These are phyloP conservation scores for Euphorbia schlechtendalii DNA, from an alignment of 441 rosid species.

Conservation along the genomic window DNA sequence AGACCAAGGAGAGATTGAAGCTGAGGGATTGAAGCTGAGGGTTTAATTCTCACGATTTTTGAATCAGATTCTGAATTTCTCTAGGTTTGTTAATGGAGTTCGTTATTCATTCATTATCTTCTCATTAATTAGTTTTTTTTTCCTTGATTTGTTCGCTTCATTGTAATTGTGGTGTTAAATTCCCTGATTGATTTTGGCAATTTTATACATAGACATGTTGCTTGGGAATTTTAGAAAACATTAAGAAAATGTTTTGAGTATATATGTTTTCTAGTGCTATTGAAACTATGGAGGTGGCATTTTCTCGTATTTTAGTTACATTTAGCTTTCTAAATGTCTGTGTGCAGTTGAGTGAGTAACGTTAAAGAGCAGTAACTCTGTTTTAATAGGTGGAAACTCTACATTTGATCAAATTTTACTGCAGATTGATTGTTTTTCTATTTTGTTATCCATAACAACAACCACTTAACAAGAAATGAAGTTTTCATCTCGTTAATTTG, in stretches of 20 bases:
- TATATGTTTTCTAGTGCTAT: not conserved
- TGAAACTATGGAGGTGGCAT: not conserved
- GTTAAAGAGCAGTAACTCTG: not conserved
- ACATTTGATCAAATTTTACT: not conserved
- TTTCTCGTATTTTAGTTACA: not conserved
- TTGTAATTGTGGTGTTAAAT: not conserved
- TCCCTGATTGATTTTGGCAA: not conserved
- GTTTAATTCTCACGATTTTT: not conserved
- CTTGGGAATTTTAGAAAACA: not conserved
- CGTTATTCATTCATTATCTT: not conserved
- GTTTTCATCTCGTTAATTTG: not conserved
- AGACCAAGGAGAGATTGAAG: not conserved
- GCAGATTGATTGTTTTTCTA: not conserved
- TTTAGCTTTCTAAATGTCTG: not conserved
- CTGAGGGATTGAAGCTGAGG: not conserved
- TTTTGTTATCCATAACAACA: not conserved
- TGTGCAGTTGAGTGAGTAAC: not conserved
- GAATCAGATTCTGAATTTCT: not conserved
- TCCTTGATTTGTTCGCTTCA: not conserved
- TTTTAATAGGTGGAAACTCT: not conserved
- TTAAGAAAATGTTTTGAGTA: not conserved
- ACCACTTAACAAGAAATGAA: not conserved
- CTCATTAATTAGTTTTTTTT: not conserved
- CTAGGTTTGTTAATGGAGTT: conserved; percentile 2
- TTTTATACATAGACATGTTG: not conserved